Percentiles rank a stretch among this genome's conserved stretches.
phyloP scores from a whole-genome alignment of 2,329 filamentous ascomycete genomes.

The Scedosporium apiospermum region DNA sequence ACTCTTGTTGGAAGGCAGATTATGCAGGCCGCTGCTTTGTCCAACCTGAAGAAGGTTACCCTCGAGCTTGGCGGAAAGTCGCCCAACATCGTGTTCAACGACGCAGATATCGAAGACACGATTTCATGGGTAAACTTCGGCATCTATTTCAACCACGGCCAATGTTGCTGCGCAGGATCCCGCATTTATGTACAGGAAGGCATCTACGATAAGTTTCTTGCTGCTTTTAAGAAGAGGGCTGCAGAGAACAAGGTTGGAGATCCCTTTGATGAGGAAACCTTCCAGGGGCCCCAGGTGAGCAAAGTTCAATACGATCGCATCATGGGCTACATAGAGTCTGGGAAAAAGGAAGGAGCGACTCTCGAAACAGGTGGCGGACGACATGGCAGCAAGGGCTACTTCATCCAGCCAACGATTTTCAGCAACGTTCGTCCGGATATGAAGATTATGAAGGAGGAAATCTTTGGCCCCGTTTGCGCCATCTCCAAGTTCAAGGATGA shows the following conservation, averaged over 20 bases:
- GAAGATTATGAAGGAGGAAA: slow-evolving; percentile 89
- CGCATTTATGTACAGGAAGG: slow-evolving; percentile 79
- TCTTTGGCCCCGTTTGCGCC: slow-evolving; percentile 80
- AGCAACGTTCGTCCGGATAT: slow-evolving; percentile 70
- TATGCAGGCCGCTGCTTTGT: slow-evolving; percentile 70
- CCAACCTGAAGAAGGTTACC: slow-evolving; percentile 76
- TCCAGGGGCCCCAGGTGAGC: slow-evolving; percentile 83
- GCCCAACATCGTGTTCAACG: slow-evolving; percentile 71
- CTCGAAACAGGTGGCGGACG: slow-evolving; percentile 55
- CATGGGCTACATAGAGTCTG: slow-evolving; percentile 69
- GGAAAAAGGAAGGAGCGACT: slow-evolving; percentile 48
- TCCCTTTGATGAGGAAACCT: slow-evolving; percentile 68
- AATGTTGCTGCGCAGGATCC: slow-evolving; percentile 66
- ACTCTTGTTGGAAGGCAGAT: slow-evolving; percentile 64
- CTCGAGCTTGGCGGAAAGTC: slow-evolving; percentile 74
- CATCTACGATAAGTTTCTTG: slow-evolving; percentile 81
- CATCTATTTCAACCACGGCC: slow-evolving; percentile 57
- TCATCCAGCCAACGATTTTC: slow-evolving; percentile 89
- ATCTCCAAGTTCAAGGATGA: slow-evolving; percentile 80
- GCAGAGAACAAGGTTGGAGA: slow-evolving; percentile 70
- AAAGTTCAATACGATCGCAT: slow-evolving; percentile 82
- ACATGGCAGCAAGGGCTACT: slow-evolving; percentile 72
- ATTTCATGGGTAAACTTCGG: slow-evolving; percentile 70
- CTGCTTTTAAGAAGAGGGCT: slow-evolving; percentile 69
- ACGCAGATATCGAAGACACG: slow-evolving; percentile 67